Base-by-base conservation (phyloP, 2,329 filamentous ascomycete species). In the Pezicula rhizophila region DNA sequence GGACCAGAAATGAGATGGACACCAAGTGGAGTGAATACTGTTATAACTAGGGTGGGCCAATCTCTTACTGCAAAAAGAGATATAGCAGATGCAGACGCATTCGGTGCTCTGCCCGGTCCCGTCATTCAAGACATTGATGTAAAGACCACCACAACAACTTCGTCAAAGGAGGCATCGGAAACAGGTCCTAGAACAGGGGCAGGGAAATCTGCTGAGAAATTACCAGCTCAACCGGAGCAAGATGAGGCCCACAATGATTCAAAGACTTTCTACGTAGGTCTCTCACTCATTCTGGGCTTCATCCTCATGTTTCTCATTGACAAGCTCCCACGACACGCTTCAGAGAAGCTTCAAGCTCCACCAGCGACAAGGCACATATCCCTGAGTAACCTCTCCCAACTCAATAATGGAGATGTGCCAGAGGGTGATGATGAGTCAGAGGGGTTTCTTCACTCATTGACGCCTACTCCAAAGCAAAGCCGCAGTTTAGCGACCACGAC, bases 291-390 rank as follows among this genome's bases (percentile, higher is more conserved):
- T 48, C 72, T 88, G 14, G 93, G 93, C 11, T 99, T 97, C 68
- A 82, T 96, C 49, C 78, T 96, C 56, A 99, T 99, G 93, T 97
- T 96, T 64, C 78, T 99, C 18, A 86, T 99, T 62, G 92, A 99
- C 68, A 84, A 88, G 45, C 70, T 95, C 8, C 89, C 90, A 7
- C 81, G 82, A 37, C 86, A 90, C 64, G 81, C 84, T 5, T 78
- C 79, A 1, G 77, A 87, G 17, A 75, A 77, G 37, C 71, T 87
- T 34, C 82, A 84, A 59, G 71, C 78, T 17, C 75, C 78, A 34
- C 82, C 85, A 12, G 75, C 82, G 46, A 87, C 85, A 14, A 83
- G 90, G 55, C 89, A 96, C 63, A 93, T 97, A 60, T 95, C 89
- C 49, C 75, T 97, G 39, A 89, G 93, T 58, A 88, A 91, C 57